These are phyloP conservation scores for Scedosporium boydii DNA, from an alignment of 2,329 filamentous ascomycete species.

Conservation along the genomic window DNA sequence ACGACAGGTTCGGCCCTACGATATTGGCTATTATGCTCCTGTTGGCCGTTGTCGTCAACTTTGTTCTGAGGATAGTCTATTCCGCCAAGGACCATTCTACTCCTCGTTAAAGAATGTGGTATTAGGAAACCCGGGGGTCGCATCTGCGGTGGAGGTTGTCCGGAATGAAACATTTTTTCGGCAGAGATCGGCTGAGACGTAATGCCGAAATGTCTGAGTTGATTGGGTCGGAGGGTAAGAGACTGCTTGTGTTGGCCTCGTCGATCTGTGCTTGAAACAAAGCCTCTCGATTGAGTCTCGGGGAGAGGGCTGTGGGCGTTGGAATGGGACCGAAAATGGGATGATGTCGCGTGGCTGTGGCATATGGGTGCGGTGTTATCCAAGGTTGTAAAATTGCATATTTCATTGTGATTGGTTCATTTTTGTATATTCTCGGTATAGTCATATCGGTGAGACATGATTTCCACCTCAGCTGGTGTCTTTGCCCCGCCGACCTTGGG, in stretches of 20 bases:
- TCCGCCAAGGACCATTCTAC: slow-evolving; percentile 26
- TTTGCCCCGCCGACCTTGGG: neutral
- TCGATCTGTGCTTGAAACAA: too few relatives aligned
- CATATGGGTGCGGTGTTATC: neutral
- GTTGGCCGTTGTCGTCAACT: slow-evolving; percentile 90
- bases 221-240: too few relatives aligned
- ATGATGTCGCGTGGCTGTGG: neutral
- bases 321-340: too few relatives aligned
- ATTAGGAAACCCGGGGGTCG: neutral
- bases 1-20: slow-evolving; percentile 90
- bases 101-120: neutral
- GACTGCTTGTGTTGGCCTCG: too few relatives aligned
- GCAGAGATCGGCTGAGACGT: too few relatives aligned
- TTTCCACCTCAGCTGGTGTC: slow-evolving; percentile 12
- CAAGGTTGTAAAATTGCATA: neutral
- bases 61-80: slow-evolving; percentile 66
- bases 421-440: neutral
- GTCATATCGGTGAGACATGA: slow-evolving; percentile 7
- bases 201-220: too few relatives aligned
- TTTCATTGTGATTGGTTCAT: neutral
- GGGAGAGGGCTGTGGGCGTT: too few relatives aligned
- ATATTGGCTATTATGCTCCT: slow-evolving; percentile 79
- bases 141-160: neutral
- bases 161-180: neutral
- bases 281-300: too few relatives aligned